phyloP scores from a whole-genome alignment of 108 stramenopile species.

The Craspedostauros australis region DNA sequence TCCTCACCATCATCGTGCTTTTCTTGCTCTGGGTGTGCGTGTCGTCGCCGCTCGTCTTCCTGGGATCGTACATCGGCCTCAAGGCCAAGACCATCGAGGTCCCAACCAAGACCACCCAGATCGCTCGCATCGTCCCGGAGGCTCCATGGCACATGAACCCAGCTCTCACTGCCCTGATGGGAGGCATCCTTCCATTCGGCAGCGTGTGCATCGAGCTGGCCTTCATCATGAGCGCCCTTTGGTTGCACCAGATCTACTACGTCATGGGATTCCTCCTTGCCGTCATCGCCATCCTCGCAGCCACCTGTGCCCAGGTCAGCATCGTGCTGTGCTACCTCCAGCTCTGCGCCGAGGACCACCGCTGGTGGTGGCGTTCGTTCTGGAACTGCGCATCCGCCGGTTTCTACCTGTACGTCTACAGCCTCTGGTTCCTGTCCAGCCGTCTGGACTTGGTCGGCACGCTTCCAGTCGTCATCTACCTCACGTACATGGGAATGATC shows the following conservation, averaged over 20 bases:
- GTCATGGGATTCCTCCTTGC: slow-evolving; percentile 96
- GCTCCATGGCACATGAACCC: slow-evolving; percentile 83
- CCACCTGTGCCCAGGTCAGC: slow-evolving; percentile 93
- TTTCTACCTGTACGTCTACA: slow-evolving; percentile 91
- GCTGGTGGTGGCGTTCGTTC: slow-evolving; percentile 99
- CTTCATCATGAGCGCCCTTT: slow-evolving; percentile 96
- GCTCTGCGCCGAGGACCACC: slow-evolving; percentile 95
- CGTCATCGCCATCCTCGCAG: slow-evolving; percentile 86
- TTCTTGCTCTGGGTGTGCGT: slow-evolving; percentile 82
- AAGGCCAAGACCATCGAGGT: slow-evolving; percentile 67
- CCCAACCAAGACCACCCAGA: slow-evolving; percentile 89
- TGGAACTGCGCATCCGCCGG: slow-evolving; percentile 89
- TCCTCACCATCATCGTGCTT: slow-evolving; percentile 78
- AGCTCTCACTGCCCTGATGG: slow-evolving; percentile 33
- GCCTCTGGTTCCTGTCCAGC: slow-evolving; percentile 83
- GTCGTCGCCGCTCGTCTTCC: slow-evolving; percentile 88
- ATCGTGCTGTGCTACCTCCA: slow-evolving; percentile 97
- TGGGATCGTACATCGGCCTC: slow-evolving; percentile 94
- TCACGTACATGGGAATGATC: slow-evolving; percentile 97
- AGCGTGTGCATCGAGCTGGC: slow-evolving; percentile 97
- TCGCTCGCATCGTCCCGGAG: slow-evolving; percentile 88
- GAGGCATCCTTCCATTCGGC: slow-evolving; percentile 97
- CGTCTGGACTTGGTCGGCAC: slow-evolving; percentile 83
- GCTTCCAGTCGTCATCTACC: slow-evolving; percentile 86
- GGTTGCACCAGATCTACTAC: slow-evolving; percentile 98